phyloP scores from a whole-genome alignment of 2,329 filamentous ascomycete genomes.

The Paecilomyces dactylethromorphus region DNA sequence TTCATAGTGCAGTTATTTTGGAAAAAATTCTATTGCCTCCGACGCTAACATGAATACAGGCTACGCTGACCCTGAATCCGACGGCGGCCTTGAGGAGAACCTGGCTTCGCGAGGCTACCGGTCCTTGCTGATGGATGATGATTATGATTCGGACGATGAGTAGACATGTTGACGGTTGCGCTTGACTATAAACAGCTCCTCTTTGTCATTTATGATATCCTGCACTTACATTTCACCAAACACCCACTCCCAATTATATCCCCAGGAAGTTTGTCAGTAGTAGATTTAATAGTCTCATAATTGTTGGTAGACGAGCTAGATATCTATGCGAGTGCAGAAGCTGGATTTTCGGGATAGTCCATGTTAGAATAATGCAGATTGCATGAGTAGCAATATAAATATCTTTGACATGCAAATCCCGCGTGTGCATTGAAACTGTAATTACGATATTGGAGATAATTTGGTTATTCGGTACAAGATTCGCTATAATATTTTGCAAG shows the following conservation, averaged over 20 bases:
- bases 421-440: too few species aligned
- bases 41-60: conserved; percentile 37
- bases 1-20: not conserved
- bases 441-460: too few species aligned
- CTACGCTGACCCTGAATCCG: conserved; percentile 79
- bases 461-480: too few species aligned
- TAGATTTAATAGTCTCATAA: not conserved
- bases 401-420: too few species aligned
- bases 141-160: conserved; percentile 64
- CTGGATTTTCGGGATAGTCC: not conserved
- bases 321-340: not conserved
- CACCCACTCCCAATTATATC: not conserved
- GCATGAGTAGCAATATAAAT: too few species aligned
- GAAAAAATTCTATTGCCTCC: not conserved
- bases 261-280: not conserved
- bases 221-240: not conserved
- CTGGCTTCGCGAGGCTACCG: conserved; percentile 72
- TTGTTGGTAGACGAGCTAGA: not conserved
- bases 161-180: conserved; percentile 11
- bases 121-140: conserved; percentile 70
- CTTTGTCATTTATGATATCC: not conserved
- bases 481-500: too few species aligned
- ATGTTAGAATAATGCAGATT: too few species aligned
- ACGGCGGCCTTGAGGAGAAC: conserved; percentile 85
- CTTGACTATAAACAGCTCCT: not conserved